Conservation (phyloP, 352 stramenopile genomes). For the Elongisporangium prolatum region DNA sequence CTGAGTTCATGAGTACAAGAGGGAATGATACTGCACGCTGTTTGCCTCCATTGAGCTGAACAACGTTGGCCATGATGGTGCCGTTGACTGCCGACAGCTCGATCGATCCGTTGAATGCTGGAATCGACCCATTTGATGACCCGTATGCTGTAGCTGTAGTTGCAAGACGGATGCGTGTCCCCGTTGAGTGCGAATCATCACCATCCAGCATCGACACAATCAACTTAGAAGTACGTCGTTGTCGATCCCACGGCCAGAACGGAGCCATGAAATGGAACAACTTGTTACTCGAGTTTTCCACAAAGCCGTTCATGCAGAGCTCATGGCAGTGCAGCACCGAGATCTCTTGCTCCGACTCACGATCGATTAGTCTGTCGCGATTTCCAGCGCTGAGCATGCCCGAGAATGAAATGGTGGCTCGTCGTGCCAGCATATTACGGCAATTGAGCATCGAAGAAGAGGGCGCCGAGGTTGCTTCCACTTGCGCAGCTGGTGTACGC, state of each 20-base stretch:
- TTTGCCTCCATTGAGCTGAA: slow-evolving; percentile 10
- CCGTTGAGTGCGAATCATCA: neutral
- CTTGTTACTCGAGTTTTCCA: slow-evolving; percentile 47
- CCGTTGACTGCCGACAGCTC: slow-evolving; percentile 18
- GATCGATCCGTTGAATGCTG: slow-evolving; percentile 8
- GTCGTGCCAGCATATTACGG: neutral
- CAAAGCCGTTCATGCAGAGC: slow-evolving; percentile 66
- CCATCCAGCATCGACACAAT: neutral
- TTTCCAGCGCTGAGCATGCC: neutral
- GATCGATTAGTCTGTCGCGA: neutral
- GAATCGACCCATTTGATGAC: neutral
- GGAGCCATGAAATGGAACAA: slow-evolving; percentile 67
- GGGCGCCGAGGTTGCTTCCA: neutral
- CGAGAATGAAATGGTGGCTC: neutral
- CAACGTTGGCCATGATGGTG: slow-evolving; percentile 8
- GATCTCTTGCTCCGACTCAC: slow-evolving; percentile 46
- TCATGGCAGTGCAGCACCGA: slow-evolving; percentile 68
- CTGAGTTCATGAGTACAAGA: slow-evolving; percentile 9
- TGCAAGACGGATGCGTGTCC: neutral
- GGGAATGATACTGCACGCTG: slow-evolving; percentile 28
- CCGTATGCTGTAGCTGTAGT: neutral
- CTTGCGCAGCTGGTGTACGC: neutral
- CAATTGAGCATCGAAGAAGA: neutral
- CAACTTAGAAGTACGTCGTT: neutral
- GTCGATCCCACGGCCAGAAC: slow-evolving; percentile 40